These are phyloP conservation scores for Trichoderma virens DNA, from an alignment of 495 filamentous ascomycete genomes.

Conservation along the genomic window DNA sequence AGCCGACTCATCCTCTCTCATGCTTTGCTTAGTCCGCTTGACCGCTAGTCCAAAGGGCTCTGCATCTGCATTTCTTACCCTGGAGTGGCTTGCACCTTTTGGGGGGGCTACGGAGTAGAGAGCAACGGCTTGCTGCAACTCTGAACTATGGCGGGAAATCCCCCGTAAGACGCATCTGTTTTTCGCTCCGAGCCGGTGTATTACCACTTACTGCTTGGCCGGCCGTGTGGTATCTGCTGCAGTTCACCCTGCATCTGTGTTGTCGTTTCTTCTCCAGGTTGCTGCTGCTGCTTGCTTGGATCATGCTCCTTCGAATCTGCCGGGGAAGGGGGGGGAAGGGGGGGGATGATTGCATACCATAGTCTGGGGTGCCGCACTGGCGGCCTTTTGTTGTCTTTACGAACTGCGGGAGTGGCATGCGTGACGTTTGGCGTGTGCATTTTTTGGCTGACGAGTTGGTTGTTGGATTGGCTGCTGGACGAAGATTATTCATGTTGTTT, in stretches of 20 bases:
- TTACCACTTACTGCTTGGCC: too few species aligned
- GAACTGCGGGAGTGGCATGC: not conserved
- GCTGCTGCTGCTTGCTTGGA: not conserved
- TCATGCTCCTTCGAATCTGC: not conserved
- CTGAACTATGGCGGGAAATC: too few species aligned
- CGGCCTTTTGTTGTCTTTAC: not conserved
- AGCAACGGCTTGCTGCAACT: too few species aligned
- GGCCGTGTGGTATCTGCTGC: too few species aligned
- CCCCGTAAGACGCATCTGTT: too few species aligned
- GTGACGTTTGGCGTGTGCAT: not conserved
- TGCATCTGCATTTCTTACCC: not conserved
- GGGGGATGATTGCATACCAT: not conserved
- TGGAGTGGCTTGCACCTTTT: not conserved
- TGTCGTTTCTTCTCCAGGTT: too few species aligned
- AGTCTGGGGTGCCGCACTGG: not conserved
- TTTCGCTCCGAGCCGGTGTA: too few species aligned
- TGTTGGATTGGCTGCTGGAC: too few species aligned
- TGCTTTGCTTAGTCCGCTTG: not conserved
- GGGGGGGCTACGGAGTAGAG: too few species aligned
- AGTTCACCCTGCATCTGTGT: too few species aligned
- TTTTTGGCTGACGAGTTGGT: not conserved
- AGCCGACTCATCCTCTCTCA: not conserved
- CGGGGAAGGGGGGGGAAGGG: too few species aligned
- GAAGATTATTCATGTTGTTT: too few species aligned
- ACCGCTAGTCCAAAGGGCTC: not conserved